Percentiles rank a stretch among this genome's conserved stretches.
Evolutionary conservation across 176 grass and related monocot species (phyloP).

Genomic region (Pontederia paniculata): DNA sequence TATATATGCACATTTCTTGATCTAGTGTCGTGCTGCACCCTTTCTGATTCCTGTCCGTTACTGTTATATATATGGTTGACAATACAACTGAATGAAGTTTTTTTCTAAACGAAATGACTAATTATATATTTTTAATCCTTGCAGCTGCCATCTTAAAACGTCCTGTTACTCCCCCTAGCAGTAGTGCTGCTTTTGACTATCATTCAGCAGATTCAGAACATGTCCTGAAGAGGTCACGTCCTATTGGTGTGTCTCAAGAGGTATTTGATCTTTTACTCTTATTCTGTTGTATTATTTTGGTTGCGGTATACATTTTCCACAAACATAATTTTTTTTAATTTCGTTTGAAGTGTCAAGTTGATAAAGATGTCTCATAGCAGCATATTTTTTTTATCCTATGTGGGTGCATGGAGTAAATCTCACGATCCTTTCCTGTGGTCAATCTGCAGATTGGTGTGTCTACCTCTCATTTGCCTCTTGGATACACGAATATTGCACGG

Average conservation of each 20-base stretch:
- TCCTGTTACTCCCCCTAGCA: conserved; percentile 63
- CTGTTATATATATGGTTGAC: no score
- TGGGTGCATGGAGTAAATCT: not conserved
- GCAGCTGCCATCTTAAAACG: conserved; percentile 80
- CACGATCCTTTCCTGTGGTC: not conserved
- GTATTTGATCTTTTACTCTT: conserved; percentile 18
- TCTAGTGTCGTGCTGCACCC: no score
- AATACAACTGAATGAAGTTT: no score
- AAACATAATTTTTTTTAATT: not conserved
- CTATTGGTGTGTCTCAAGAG: conserved; percentile 91
- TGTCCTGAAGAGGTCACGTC: conserved; percentile 67
- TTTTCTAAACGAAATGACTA: not conserved
- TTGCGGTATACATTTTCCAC: not conserved
- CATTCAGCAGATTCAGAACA: conserved; percentile 92
- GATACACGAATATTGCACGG: not conserved
- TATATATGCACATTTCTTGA: no score
- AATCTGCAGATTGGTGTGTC: not conserved
- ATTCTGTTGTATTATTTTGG: not conserved
- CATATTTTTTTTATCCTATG: not conserved
- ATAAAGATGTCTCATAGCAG: not conserved
- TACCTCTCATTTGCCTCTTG: not conserved
- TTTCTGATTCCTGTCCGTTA: no score
- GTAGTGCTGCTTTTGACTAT: conserved; percentile 70
- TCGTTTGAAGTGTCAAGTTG: not conserved
- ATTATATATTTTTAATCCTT: not conserved